phyloP scores from a whole-genome alignment of 2,329 filamentous ascomycete genomes.

The Grosmannia penicillata region DNA sequence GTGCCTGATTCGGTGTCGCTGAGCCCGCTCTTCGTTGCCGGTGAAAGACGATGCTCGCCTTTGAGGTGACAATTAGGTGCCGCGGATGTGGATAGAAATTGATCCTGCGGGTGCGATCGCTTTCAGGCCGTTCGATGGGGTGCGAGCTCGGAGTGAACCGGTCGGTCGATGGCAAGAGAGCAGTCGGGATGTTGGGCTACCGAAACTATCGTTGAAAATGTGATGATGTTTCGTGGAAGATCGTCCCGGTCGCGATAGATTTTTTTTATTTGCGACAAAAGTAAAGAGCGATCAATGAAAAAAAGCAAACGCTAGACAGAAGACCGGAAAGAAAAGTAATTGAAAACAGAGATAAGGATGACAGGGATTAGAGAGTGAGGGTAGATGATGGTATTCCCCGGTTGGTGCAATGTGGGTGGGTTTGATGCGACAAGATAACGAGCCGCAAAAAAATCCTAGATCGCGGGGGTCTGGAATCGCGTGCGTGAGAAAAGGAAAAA shows the following conservation, averaged over 20 bases:
- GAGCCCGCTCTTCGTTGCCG: not conserved
- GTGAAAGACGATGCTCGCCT: not conserved
- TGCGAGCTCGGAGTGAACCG: conserved; percentile 8
- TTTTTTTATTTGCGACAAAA: not conserved
- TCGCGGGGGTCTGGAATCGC: conserved; percentile 6
- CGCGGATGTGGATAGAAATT: not conserved
- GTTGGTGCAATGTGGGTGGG: not conserved
- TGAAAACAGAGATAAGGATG: conserved; percentile 3
- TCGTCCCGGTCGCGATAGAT: not conserved
- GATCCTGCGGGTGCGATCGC: not conserved
- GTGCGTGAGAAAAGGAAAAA: conserved; percentile 7
- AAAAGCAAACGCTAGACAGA: conserved; percentile 1
- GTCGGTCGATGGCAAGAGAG: conserved; percentile 3
- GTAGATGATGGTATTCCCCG: not conserved
- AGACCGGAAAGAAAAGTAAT: not conserved
- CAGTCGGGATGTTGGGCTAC: not conserved
- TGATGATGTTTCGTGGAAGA: not conserved
- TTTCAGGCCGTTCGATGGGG: not conserved
- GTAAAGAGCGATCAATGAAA: not conserved
- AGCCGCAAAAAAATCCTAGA: conserved; percentile 4
- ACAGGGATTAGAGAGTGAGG: conserved; percentile 1
- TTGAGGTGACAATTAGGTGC: not conserved
- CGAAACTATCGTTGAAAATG: too few species aligned
- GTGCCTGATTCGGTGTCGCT: conserved; percentile 2
- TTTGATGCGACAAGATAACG: conserved; percentile 1